A percentile compares a stretch with the other conserved stretches of the same genome.
phyloP scores from a whole-genome alignment of 768 basidiomycete species.

The Rossbeevera mucosa region DNA sequence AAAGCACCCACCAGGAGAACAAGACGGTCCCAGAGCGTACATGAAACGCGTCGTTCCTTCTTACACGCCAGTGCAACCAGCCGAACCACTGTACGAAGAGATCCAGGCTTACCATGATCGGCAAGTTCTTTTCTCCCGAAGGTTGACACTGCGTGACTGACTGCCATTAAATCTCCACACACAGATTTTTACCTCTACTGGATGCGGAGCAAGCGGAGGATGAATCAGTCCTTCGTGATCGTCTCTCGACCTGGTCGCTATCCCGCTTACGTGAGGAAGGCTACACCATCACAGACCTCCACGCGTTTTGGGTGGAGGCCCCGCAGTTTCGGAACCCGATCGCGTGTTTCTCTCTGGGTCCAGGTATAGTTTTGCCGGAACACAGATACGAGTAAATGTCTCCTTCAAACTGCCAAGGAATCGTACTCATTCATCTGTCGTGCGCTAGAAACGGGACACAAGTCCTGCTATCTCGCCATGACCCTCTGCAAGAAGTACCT shows the following conservation, averaged over 20 bases:
- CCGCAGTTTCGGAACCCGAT: slow-evolving; percentile 61
- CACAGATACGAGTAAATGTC: slow-evolving; percentile 65
- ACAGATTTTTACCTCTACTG: slow-evolving; percentile 46
- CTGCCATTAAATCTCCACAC: not conserved
- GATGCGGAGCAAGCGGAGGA: slow-evolving; percentile 62
- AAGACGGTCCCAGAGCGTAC: slow-evolving; percentile 20
- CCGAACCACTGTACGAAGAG: slow-evolving; percentile 45
- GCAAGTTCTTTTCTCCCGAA: slow-evolving; percentile 32
- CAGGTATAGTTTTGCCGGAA: slow-evolving; percentile 58
- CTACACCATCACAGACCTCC: slow-evolving; percentile 62
- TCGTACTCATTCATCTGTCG: slow-evolving; percentile 2
- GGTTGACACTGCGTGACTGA: not conserved
- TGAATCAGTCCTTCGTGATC: slow-evolving; percentile 53
- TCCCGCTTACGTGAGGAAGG: slow-evolving; percentile 62
- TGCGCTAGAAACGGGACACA: slow-evolving; percentile 61
- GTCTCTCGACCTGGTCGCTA: slow-evolving; percentile 65
- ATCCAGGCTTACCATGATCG: slow-evolving; percentile 51
- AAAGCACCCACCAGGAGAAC: slow-evolving; percentile 10
- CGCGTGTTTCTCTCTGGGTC: slow-evolving; percentile 60
- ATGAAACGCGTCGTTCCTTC: slow-evolving; percentile 39
- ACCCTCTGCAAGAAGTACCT: slow-evolving; percentile 56
- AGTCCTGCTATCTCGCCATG: slow-evolving; percentile 56
- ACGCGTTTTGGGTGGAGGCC: slow-evolving; percentile 65
- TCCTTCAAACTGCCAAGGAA: not conserved
- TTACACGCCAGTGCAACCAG: slow-evolving; percentile 28